Evolutionary conservation across 148 eudicot genomes (phyloP).

Genomic region (Nyssa sinensis): DNA sequence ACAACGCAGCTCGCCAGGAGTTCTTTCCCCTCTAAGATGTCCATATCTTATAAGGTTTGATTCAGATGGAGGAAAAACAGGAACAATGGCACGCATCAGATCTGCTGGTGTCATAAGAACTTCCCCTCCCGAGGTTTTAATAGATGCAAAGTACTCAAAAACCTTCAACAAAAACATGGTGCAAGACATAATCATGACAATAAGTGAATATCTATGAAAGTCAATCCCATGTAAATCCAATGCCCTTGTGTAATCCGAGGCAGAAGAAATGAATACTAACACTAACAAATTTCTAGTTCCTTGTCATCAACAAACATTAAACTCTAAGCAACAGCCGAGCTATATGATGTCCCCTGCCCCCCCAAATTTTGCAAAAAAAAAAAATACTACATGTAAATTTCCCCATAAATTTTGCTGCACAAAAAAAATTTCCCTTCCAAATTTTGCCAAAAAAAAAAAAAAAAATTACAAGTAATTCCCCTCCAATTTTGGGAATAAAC

Average conservation of each 20-base stretch:
- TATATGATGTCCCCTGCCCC: no score
- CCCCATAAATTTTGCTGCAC: no score
- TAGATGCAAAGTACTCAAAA: constrained; percentile 63
- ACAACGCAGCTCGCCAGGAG: constrained; percentile 59
- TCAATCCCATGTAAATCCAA: not conserved
- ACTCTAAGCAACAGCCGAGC: no score
- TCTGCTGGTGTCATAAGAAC: constrained; percentile 66
- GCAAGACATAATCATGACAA: constrained; percentile 12
- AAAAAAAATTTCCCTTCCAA: no score
- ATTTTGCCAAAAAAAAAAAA: no score
- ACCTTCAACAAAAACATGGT: constrained; percentile 33
- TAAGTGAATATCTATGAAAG: not conserved
- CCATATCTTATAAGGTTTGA: constrained; percentile 60
- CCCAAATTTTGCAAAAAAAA: no score
- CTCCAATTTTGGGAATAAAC: no score
- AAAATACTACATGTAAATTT: no score
- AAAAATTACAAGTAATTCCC: no score
- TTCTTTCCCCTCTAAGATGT: constrained; percentile 51
- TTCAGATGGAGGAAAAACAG: constrained; percentile 71
- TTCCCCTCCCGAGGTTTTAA: constrained; percentile 41
- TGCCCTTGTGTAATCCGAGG: not conserved
- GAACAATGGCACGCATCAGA: constrained; percentile 72
- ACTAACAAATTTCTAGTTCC: no score
- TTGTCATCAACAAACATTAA: no score
- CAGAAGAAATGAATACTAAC: not conserved